Base-by-base conservation (phyloP, 1,284 basidiomycete genomes). In the Moesziomyces antarcticus region DNA sequence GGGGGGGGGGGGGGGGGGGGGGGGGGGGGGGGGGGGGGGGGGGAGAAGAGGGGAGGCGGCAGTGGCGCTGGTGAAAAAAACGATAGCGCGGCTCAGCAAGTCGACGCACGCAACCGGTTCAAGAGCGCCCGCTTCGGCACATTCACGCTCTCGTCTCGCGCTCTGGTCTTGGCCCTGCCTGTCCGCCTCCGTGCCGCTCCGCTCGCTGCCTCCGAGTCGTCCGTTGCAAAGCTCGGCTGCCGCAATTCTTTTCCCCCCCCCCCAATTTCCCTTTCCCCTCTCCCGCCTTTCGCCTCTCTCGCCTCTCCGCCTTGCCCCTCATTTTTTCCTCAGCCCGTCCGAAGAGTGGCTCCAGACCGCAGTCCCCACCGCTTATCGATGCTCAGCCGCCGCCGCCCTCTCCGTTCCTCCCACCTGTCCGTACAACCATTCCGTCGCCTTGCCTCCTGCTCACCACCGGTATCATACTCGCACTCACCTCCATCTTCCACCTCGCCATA, bases 341-440 rank as follows among this genome's bases (percentile, higher is more conserved):
- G 42, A 49, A 42, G 20, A 8, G 33, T 55, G 59, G 66, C 59
- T 44, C 59, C 56, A 58, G 56, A 69, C 59, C 59, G 52, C 66
- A 57, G 55, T 69, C 59, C 66, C 37, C 59, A 69, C 55, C 24
- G 48, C 66, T 69, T 69, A 69, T 69, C 66, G 66, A 69, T 69
- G 48, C 51, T 62, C 33, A 49, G 16, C 56, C 22, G 5, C n/a
- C 33, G 37, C 24, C 44, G 43, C 10, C 13, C 53, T 30, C 46
- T 9, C 50, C 51, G n/a, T 33, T 22, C n/a, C 51, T 35, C 50
- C 37, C 37, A 51, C 40, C 27, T 27, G 11, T 16, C 35, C 35
- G 33, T 40, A 35, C 21, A 52, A 27, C 51, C 21, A 42, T 24
- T 20, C 22, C 33, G 16, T 25, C 52, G 6, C n/a, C 22, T 33